Base-by-base conservation (phyloP, 371 early-diverging fungal species). In the Funneliformis caledonium region DNA sequence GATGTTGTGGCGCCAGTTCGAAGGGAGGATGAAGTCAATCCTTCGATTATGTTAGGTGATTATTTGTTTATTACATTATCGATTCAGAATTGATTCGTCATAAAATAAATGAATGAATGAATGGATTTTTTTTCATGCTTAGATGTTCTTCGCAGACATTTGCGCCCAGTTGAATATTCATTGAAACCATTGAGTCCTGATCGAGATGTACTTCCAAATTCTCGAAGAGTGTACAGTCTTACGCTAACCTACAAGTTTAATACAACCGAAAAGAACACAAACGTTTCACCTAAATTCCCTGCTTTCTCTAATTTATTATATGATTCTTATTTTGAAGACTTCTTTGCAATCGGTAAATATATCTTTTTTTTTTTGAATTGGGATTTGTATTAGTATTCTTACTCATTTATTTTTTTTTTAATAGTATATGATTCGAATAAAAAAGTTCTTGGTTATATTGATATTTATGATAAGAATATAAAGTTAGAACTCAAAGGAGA, bases 401-500 rank as follows among this genome's bases (percentile, higher is more conserved):
- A 61, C 19, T 61, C n/a, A 5, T 26, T 31, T 65, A 31, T 64
- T n/a, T 37, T 56, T 56, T 56, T 67, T 16, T 26, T 47, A 79
- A 83, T 84, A 80, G 84, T 91, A n/a, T 89, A 89, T 60, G 91
- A 91, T 81, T 84, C 85, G 16, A 88, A 90, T 78, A 89, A 93
- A 85, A 90, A 92, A 82, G 87, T 91, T 5, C 80, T 95, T 11
- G 90, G 88, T 0, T 87, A 89, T 33, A 87, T 94, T 50, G 95
- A 94, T 85, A 90, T 94, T 22, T 96, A 95, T 84, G 85, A 94
- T 42, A 92, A 92, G 76, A 81, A 83, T 2, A 83, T 94, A 73
- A 92, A 93, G 78, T 82, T 97, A n/a, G 84, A 87, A 43, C 1
- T 3, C 19, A 93, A 95, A 86, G 97, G 98, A 16, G 96, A 94